These are phyloP conservation scores for Coemansia reversa DNA, from an alignment of 192 early-diverging fungal genomes.

Conservation along the genomic window DNA sequence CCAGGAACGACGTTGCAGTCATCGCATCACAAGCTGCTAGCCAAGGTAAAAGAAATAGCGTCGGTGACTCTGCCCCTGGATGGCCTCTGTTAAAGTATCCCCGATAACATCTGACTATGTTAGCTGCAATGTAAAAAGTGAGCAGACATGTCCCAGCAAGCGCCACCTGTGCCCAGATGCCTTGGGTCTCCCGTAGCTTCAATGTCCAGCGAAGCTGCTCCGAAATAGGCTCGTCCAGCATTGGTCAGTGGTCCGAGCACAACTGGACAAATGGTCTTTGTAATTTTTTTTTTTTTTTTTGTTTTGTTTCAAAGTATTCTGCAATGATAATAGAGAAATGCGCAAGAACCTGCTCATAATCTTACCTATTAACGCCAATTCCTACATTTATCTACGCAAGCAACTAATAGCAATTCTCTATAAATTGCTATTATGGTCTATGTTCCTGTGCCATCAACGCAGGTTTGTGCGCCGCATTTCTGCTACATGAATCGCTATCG, in stretches of 20 bases:
- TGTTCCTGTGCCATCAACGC: background rate
- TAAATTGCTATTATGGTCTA: background rate
- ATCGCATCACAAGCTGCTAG: slow-evolving; percentile 26
- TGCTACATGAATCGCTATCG: slow-evolving; percentile 2
- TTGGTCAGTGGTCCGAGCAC: background rate
- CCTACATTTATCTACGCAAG: background rate
- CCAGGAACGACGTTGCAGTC: background rate
- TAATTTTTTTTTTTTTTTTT: background rate
- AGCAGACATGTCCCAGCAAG: slow-evolving; percentile 15
- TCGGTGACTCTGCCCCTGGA: slow-evolving; percentile 23
- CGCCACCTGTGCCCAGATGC: slow-evolving; percentile 7
- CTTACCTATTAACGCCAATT: background rate
- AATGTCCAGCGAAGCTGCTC: background rate
- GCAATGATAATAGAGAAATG: background rate
- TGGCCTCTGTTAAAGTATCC: slow-evolving; percentile 19
- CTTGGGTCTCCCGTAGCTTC: background rate
- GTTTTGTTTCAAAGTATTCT: background rate
- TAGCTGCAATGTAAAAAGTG: slow-evolving; percentile 14
- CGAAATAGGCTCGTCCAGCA: background rate
- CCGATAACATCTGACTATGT: slow-evolving; percentile 14
- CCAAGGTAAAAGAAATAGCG: slow-evolving; percentile 37
- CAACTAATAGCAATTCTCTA: background rate
- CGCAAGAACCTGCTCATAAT: too few relatives aligned
- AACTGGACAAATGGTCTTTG: background rate
- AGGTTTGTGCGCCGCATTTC: background rate